These are phyloP conservation scores for Rhodotorula toruloides DNA, from an alignment of 768 basidiomycete genomes.

Conservation along the genomic window DNA sequence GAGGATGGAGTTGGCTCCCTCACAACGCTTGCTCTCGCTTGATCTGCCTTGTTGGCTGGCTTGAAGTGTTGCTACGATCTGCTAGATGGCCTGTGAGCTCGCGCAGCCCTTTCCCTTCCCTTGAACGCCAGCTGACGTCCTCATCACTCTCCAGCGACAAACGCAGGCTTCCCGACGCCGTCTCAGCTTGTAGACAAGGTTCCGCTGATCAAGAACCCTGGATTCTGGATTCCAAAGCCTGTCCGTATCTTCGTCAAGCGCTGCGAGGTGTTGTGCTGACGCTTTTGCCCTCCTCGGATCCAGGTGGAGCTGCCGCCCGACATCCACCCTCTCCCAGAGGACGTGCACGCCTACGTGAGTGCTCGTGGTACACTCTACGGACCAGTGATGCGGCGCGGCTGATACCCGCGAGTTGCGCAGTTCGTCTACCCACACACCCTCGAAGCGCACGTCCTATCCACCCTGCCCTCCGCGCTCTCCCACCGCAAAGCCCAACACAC, in stretches of 20 bases:
- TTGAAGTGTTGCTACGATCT: too few relatives aligned
- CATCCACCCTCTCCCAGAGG: conserved; percentile 89
- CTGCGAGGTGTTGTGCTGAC: conserved; percentile 34
- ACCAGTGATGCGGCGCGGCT: too few relatives aligned
- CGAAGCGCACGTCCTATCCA: conserved; percentile 72
- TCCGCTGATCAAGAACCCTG: conserved; percentile 87
- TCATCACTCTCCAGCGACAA: too few relatives aligned
- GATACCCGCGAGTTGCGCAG: conserved; percentile 53
- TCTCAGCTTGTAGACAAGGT: conserved; percentile 48
- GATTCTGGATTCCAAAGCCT: conserved; percentile 73
- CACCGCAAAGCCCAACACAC: conserved; percentile 63
- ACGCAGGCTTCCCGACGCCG: conserved; percentile 15
- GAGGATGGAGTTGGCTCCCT: too few relatives aligned
- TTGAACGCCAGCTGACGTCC: too few relatives aligned
- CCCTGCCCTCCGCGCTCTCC: conserved; percentile 66
- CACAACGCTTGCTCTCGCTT: too few relatives aligned
- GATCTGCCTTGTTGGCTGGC: too few relatives aligned
- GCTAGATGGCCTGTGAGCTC: too few relatives aligned
- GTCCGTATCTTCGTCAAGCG: conserved; percentile 50
- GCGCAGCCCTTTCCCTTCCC: too few relatives aligned
- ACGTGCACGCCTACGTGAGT: conserved; percentile 78
- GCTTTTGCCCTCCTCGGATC: background rate
- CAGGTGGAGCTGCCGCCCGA: conserved; percentile 83
- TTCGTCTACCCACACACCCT: conserved; percentile 95
- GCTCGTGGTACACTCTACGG: background rate